phyloP scores from a whole-genome alignment of 2,329 filamentous ascomycete species.

The Ustilaginoidea virens region DNA sequence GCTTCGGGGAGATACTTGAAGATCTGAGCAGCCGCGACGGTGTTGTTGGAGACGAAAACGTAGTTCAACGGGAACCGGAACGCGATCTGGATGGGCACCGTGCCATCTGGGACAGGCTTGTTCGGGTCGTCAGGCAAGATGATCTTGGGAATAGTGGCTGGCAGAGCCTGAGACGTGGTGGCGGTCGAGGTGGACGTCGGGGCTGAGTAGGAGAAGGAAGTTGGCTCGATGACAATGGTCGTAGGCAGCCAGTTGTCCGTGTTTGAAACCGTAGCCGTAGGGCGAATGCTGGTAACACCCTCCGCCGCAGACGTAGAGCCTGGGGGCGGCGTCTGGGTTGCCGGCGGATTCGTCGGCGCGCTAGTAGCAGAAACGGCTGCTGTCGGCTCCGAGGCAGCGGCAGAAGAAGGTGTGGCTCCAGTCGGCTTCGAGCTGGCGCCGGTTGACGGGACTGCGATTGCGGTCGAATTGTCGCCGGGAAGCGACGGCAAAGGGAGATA shows the following conservation, averaged over 20 bases:
- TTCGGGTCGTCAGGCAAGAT: constrained; percentile 54
- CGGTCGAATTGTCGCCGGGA: constrained; percentile 4
- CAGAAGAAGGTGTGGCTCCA: background rate
- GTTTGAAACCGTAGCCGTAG: constrained; percentile 27
- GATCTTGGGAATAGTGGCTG: constrained; percentile 53
- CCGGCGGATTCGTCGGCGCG: constrained; percentile 6
- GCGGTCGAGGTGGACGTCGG: constrained; percentile 20
- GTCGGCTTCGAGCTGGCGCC: too few species aligned
- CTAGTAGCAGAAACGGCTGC: constrained; percentile 10
- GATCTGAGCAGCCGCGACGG: constrained; percentile 67
- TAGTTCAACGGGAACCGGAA: constrained; percentile 76
- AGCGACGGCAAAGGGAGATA: constrained; percentile 4
- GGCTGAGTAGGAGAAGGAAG: constrained; percentile 18
- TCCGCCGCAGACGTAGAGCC: constrained; percentile 4
- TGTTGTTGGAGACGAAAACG: constrained; percentile 57
- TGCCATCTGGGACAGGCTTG: constrained; percentile 40
- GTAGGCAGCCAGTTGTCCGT: constrained; percentile 38
- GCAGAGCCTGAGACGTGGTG: constrained; percentile 37
- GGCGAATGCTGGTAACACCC: constrained; percentile 23
- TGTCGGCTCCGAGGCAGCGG: constrained; percentile 3
- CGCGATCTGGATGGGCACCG: constrained; percentile 65
- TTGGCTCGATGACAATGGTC: constrained; percentile 41
- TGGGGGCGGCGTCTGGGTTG: too few species aligned
- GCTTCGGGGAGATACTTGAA: constrained; percentile 64
- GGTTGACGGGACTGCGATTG: background rate